Evolutionary conservation across 805 yeast species (phyloP), one percentile per base, ranked within the genome.

Genomic region (Metschnikowia aberdeeniae): DNA sequence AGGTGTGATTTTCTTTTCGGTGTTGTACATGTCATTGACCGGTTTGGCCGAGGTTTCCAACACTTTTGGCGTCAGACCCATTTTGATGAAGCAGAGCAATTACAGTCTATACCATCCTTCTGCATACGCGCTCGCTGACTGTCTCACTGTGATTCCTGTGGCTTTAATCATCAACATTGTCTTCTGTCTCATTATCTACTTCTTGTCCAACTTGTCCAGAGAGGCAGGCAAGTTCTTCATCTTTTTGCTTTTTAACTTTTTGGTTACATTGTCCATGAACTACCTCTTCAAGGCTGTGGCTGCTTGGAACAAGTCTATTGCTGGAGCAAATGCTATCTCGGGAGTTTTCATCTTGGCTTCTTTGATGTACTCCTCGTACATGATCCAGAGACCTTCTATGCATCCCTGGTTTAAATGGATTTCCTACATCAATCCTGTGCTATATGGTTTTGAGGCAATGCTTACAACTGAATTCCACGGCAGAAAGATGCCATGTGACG

Each of bases 1-100:
- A 47, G 86, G 87, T 56, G 68, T 76, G 24, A 53, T 83, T 4
- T 84, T 80, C 63, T 84, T 81, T 54, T 69, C 80, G 19, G 66
- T 80, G 9, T 67, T 84, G 50, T 81, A 78, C 59, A 73, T 72
- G 57, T 61, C 74, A 7, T 67, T 78, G 55, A 66, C 73, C 67
- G 74, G 76, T 36, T 52, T 77, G 39, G 77, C 81, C 3, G 77
- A 75, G 47, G 64, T 75, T 7, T 51, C 65, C 9, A 56, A 61
- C 14, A 48, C 62, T 2, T 62, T 62, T 38, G 40, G 45, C 9
- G 50, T 47, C 11, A 49, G 67, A 37, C 61, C 62, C 13, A 58
- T 63, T 24, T 50, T 63, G 46, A 60, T 60, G 64, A 63, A 63
- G 42, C 66, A 63, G 27, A 52, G 54, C 19, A 59, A 60, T 33